Base-by-base conservation (phyloP, 257 asterid genomes). In the Scutellaria galericulata region DNA sequence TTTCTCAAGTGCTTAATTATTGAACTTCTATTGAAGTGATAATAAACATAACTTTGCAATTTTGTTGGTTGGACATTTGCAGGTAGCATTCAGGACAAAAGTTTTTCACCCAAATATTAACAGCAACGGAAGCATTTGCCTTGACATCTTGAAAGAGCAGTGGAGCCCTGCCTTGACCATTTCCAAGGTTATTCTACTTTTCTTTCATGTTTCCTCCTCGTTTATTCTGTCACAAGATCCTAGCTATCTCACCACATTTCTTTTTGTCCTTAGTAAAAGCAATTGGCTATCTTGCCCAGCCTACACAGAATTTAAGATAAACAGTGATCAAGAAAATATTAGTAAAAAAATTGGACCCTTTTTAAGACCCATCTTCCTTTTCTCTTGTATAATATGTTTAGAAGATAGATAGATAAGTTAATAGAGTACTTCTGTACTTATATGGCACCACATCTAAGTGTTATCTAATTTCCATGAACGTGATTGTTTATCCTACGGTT, bases 111-210 rank as follows among this genome's bases (percentile, higher is more conserved):
- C 96, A 24, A 89, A 89, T 75, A 87, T 89, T 40, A 89, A 89
- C 77, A 87, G 90, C 84, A 89, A 89, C 0, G 96, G 94, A 31
- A 87, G 93, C 77, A 87, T 89, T 76, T 89, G 91, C 84, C 91
- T 87, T 1, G 96, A 89, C 80, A 86, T 87, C 78, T 80, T 89
- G 91, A 89, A 87, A 78, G 93, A 89, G 83, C 93, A 89, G 77
- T 89, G 96, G 96, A 89, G 93, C 84, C 96, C 96, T 9, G 94
- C 94, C 80, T 78, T 86, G 70, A 89, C 93, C 37, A 87, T 89
- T 57, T 89, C 96, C 77, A 89, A 89, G 96, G 96, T 88, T 73
- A 53, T 37, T 58, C 60, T 67, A 52, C 35, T 8, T 72, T 31
- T n/a, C 42, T 45, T 46, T 51, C 13, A 44, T 68, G 46, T 55